phyloP scores from a whole-genome alignment of 208 protist genomes.

The Acanthamoeba comandoni region DNA sequence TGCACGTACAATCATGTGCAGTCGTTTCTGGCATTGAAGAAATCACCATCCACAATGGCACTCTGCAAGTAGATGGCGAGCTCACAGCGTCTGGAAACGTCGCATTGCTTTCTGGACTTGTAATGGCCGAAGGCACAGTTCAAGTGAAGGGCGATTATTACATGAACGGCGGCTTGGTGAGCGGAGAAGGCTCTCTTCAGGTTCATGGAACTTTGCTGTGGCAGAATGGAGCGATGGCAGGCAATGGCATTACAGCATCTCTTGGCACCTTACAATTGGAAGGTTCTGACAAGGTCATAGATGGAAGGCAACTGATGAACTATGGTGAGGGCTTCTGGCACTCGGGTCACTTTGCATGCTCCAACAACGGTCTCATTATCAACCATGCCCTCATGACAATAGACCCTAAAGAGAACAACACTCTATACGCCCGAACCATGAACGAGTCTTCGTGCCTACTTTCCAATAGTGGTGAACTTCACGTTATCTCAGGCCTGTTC shows the following conservation, averaged over 20 bases:
- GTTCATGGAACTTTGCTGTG: constrained; percentile 31
- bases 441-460: constrained; percentile 2
- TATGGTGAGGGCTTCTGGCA: constrained; percentile 52
- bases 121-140: constrained; percentile 36
- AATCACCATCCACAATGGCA: too few species aligned
- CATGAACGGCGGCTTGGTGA: constrained; percentile 38
- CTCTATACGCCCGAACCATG: constrained; percentile 14
- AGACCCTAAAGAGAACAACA: neutral
- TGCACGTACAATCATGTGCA: too few species aligned
- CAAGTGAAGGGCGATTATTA: neutral
- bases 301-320: constrained; percentile 33
- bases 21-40: too few species aligned
- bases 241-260: constrained; percentile 22
- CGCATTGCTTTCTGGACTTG: constrained; percentile 34
- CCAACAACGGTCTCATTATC: constrained; percentile 47
- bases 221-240: constrained; percentile 39
- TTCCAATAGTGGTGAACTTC: constrained; percentile 40
- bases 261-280: constrained; percentile 4
- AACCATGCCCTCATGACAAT: neutral
- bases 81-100: too few species aligned
- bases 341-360: constrained; percentile 28
- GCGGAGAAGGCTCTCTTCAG: constrained; percentile 4
- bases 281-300: constrained; percentile 42
- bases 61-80: too few species aligned
- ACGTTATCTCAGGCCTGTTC: constrained; percentile 55